Evolutionary conservation across 768 basidiomycete genomes (phyloP).

Genomic region (Phylloporus sp.): DNA sequence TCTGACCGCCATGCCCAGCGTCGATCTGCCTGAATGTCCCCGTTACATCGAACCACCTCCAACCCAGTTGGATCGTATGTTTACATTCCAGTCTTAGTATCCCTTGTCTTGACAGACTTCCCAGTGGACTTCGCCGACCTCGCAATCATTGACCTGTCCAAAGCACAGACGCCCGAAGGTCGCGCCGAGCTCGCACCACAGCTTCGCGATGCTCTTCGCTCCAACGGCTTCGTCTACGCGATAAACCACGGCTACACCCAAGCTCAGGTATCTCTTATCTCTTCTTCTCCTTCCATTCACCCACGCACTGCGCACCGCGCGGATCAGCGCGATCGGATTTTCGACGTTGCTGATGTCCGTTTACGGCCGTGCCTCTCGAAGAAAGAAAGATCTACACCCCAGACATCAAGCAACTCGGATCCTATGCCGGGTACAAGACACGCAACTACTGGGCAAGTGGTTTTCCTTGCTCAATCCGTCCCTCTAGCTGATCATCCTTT

Average conservation of each 20-base stretch:
- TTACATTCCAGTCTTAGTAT: background rate
- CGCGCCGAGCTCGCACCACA: conserved; percentile 37
- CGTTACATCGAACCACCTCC: conserved; percentile 31
- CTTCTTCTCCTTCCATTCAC: background rate
- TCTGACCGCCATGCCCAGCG: conserved; percentile 25
- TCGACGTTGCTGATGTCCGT: conserved; percentile 46
- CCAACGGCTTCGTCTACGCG: conserved; percentile 38
- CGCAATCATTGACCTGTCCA: conserved; percentile 47
- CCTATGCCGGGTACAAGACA: conserved; percentile 47
- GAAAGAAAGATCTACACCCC: conserved; percentile 39
- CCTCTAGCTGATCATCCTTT: background rate
- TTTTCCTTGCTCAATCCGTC: background rate
- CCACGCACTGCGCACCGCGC: conserved; percentile 12
- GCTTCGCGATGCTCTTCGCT: conserved; percentile 43
- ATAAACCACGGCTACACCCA: conserved; percentile 37
- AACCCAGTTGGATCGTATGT: conserved; percentile 34
- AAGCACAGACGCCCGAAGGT: conserved; percentile 37
- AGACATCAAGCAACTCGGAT: conserved; percentile 37
- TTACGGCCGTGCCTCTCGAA: conserved; percentile 35
- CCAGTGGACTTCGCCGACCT: conserved; percentile 48
- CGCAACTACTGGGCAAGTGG: conserved; percentile 43
- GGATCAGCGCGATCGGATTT: conserved; percentile 40
- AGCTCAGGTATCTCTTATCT: conserved; percentile 25
- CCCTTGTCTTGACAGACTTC: conserved; percentile 22
- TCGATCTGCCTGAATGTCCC: conserved; percentile 30